A percentile compares a stretch with the other conserved stretches of the same genome.
These are phyloP conservation scores for Eremothecium cymbalariae DNA, from an alignment of 1,139 yeast genomes.

Conservation along the genomic window DNA sequence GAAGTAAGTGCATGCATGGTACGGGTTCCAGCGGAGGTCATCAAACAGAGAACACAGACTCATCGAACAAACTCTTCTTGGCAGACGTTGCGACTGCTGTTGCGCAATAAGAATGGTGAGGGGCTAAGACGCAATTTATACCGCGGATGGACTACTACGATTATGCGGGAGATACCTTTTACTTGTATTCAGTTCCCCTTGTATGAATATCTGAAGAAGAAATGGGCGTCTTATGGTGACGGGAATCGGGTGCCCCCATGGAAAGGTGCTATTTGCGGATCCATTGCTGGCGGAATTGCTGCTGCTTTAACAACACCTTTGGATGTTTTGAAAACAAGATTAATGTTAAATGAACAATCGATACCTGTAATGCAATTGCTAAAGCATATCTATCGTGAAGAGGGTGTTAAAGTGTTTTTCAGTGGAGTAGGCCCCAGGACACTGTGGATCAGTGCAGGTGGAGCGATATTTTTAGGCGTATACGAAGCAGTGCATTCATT, in stretches of 20 bases:
- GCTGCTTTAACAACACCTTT: slow-evolving; percentile 92
- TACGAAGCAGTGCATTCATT: slow-evolving; percentile 61
- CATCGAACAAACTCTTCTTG: slow-evolving; percentile 46
- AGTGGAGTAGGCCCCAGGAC: slow-evolving; percentile 91
- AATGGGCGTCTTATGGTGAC: slow-evolving; percentile 39
- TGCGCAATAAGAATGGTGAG: slow-evolving; percentile 60
- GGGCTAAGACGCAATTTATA: slow-evolving; percentile 73
- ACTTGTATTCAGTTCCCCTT: slow-evolving; percentile 92
- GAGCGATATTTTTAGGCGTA: slow-evolving; percentile 91
- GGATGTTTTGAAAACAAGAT: slow-evolving; percentile 84
- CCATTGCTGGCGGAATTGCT: slow-evolving; percentile 89
- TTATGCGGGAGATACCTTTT: slow-evolving; percentile 91
- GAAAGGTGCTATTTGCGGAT: slow-evolving; percentile 91
- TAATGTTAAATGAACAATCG: slow-evolving; percentile 63
- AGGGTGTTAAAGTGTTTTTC: slow-evolving; percentile 61
- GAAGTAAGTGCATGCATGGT: slow-evolving; percentile 90
- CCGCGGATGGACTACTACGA: slow-evolving; percentile 88
- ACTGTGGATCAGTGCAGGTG: slow-evolving; percentile 97
- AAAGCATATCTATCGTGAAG: slow-evolving; percentile 45
- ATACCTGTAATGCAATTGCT: slow-evolving; percentile 43
- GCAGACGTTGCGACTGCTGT: slow-evolving; percentile 54
- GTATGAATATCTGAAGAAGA: slow-evolving; percentile 68
- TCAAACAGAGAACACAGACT: slow-evolving; percentile 91
- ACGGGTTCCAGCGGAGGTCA: slow-evolving; percentile 93
- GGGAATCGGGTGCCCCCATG: slow-evolving; percentile 42